A percentile compares a stretch with the other conserved stretches of the same genome.
Conservation (phyloP, 306 rosid species). For the Oemleria cerasiformis region DNA sequence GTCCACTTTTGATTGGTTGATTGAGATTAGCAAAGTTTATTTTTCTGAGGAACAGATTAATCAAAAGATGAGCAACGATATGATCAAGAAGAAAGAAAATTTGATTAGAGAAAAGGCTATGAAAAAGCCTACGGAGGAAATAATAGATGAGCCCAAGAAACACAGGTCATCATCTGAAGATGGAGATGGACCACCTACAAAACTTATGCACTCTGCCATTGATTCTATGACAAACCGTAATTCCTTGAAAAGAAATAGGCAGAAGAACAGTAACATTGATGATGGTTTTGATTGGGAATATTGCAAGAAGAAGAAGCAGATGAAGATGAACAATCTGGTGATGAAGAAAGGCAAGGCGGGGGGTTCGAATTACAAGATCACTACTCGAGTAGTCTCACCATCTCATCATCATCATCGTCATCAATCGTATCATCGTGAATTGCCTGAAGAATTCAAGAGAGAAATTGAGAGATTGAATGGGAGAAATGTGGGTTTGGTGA, state of each 20-base stretch:
- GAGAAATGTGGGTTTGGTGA: neutral
- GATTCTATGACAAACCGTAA: neutral
- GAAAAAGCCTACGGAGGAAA: neutral
- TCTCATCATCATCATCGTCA: neutral
- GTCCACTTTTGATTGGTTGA: neutral
- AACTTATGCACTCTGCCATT: neutral
- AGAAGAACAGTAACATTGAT: neutral
- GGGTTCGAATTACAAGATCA: too few species aligned
- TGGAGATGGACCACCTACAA: neutral
- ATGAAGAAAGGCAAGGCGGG: neutral
- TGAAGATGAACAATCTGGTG: neutral
- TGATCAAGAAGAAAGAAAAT: neutral
- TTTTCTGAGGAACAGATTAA: neutral
- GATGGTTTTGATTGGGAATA: neutral
- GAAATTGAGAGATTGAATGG: conserved; percentile 5
- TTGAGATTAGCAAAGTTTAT: neutral
- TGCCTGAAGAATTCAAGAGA: conserved; percentile 9
- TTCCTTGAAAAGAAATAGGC: neutral
- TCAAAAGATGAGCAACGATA: neutral
- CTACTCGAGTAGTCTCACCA: too few species aligned
- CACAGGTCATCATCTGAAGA: too few species aligned
- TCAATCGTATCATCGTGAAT: neutral
- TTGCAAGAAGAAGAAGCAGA: neutral
- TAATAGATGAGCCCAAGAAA: neutral
- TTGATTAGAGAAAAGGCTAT: neutral